Evolutionary conservation across 495 filamentous ascomycete genomes (phyloP).

Genomic region (Aspergillus mulundensis): DNA sequence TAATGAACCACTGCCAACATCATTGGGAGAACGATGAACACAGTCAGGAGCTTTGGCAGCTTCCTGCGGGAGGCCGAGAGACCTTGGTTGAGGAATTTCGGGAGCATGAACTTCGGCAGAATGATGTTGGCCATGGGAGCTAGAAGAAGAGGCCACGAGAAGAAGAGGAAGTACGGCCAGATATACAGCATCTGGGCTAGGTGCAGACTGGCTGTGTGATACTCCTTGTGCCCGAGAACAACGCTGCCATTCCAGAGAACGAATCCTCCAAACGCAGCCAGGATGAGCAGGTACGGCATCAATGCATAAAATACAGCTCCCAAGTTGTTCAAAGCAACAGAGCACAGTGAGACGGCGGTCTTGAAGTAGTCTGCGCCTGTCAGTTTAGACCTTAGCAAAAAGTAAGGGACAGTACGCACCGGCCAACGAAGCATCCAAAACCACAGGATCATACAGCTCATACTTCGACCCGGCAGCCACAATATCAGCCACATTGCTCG

Average conservation of each 20-base stretch:
- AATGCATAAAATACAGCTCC: constrained; percentile 46
- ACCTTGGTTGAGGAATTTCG: constrained; percentile 35
- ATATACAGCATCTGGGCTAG: constrained; percentile 92
- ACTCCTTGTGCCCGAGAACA: constrained; percentile 89
- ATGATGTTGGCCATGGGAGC: constrained; percentile 45
- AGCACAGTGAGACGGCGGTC: constrained; percentile 54
- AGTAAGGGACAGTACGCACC: constrained; percentile 49
- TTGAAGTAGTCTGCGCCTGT: constrained; percentile 54
- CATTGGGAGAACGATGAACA: constrained; percentile 34
- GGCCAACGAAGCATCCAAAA: constrained; percentile 50
- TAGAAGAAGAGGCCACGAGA: constrained; percentile 74
- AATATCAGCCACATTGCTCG: constrained; percentile 25
- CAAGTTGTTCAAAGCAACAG: constrained; percentile 51
- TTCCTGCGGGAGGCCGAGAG: constrained; percentile 31
- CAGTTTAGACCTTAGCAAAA: constrained; percentile 14
- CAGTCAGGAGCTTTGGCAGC: constrained; percentile 35
- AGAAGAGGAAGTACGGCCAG: constrained; percentile 83
- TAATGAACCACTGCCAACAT: constrained; percentile 60
- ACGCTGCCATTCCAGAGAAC: constrained; percentile 86
- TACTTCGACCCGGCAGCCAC: constrained; percentile 39
- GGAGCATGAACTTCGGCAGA: constrained; percentile 32
- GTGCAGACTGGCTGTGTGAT: constrained; percentile 85
- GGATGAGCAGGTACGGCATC: constrained; percentile 63
- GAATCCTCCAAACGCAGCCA: constrained; percentile 67
- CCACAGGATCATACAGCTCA: constrained; percentile 61